Conservation (phyloP, 176 grass and related monocot genomes). For the Avena insularis region DNA sequence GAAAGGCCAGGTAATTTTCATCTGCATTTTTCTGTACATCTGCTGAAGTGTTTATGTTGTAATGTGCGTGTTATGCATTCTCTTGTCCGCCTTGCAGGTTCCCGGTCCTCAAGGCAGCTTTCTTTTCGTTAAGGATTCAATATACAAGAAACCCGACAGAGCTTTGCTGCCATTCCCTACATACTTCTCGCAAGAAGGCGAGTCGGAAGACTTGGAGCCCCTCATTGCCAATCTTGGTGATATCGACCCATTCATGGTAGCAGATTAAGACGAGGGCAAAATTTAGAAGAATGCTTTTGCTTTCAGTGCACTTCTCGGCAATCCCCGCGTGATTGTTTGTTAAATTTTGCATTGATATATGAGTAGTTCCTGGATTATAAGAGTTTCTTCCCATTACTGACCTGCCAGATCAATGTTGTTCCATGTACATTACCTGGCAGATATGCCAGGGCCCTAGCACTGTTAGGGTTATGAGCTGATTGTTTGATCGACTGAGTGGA, state of each 20-base stretch:
- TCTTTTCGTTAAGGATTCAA: constrained; percentile 89
- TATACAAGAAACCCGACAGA: constrained; percentile 87
- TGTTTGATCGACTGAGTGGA: constrained; percentile 45
- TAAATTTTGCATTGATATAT: constrained; percentile 46
- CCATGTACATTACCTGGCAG: constrained; percentile 55
- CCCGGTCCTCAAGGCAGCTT: constrained; percentile 94
- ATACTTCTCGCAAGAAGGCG: constrained; percentile 72
- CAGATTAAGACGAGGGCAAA: constrained; percentile 54
- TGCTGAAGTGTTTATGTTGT: neutral
- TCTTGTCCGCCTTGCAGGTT: constrained; percentile 60
- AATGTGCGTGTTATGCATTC: neutral
- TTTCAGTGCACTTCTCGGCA: constrained; percentile 37
- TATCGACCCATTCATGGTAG: constrained; percentile 84
- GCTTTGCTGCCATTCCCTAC: constrained; percentile 87
- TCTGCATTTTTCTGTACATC: neutral
- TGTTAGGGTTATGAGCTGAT: constrained; percentile 47
- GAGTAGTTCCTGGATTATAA: constrained; percentile 32
- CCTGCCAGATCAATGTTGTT: constrained; percentile 49
- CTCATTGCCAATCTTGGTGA: constrained; percentile 78
- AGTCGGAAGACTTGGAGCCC: constrained; percentile 55
- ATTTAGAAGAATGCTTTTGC: neutral
- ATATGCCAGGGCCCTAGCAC: constrained; percentile 35
- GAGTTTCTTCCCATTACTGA: constrained; percentile 23
- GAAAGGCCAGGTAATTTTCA: constrained; percentile 81
- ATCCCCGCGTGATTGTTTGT: constrained; percentile 27